Evolutionary conservation across 2,329 filamentous ascomycete species (phyloP).

Genomic region (Monosporascus cannonballus): DNA sequence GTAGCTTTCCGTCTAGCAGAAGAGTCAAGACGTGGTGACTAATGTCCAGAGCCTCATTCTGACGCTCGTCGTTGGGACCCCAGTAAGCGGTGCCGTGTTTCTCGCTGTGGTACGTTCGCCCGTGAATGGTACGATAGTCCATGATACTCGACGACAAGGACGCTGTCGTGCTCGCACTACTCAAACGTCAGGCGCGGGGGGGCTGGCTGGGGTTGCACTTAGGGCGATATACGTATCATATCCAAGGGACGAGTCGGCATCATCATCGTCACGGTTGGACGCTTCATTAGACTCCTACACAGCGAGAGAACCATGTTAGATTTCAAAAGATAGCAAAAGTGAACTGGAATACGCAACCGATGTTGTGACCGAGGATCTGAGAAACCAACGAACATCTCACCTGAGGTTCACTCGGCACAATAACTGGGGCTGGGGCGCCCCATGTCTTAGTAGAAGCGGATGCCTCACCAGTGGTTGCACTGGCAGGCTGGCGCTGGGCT

Average conservation of each 20-base stretch:
- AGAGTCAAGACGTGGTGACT: not conserved
- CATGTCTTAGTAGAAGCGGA: not conserved
- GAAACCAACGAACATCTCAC: not conserved
- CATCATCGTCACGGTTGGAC: not conserved
- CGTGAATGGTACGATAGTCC: not conserved
- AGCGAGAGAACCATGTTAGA: not conserved
- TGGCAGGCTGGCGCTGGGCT: no score
- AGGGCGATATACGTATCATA: not conserved
- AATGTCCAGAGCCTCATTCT: not conserved
- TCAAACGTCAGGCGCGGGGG: not conserved
- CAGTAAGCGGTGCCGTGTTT: not conserved
- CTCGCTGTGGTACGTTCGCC: slow-evolving; percentile 1
- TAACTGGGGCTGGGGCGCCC: not conserved
- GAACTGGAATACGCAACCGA: not conserved
- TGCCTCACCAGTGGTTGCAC: not conserved
- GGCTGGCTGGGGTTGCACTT: not conserved
- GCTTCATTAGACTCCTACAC: not conserved
- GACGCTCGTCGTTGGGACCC: slow-evolving; percentile 1
- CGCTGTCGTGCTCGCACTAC: not conserved
- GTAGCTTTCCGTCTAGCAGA: slow-evolving; percentile 6
- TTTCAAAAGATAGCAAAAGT: not conserved
- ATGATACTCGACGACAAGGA: slow-evolving; percentile 1
- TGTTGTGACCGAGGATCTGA: not conserved
- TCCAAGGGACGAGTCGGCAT: slow-evolving; percentile 2
- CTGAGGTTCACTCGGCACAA: not conserved